These are phyloP conservation scores for Dactylellina leptospora DNA, from an alignment of 2,329 filamentous ascomycete genomes.

Conservation along the genomic window DNA sequence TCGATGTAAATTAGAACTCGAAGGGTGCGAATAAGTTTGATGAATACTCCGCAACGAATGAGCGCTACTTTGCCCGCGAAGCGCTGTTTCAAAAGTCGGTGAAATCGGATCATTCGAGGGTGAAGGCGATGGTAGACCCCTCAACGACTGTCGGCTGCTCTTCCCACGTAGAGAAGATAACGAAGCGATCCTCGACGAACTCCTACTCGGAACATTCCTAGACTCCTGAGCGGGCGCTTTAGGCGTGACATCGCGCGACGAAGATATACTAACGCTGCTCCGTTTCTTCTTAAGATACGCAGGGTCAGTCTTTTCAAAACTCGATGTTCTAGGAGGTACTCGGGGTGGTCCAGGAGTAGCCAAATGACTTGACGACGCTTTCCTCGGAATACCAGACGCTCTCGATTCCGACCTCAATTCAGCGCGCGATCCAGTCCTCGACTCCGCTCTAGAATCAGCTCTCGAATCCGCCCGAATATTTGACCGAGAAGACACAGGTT, in stretches of 20 bases:
- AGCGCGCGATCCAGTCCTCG: neutral
- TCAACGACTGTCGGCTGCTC: slow-evolving; percentile 31
- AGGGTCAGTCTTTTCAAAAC: slow-evolving; percentile 39
- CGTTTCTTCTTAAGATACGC: slow-evolving; percentile 35
- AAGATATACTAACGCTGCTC: slow-evolving; percentile 24
- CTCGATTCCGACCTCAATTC: slow-evolving; percentile 4
- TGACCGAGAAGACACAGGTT: neutral
- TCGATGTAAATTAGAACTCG: neutral
- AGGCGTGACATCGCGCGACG: slow-evolving; percentile 28
- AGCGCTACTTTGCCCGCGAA: slow-evolving; percentile 23
- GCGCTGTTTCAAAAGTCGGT: slow-evolving; percentile 11
- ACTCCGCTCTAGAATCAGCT: slow-evolving; percentile 14
- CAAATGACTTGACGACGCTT: slow-evolving; percentile 33
- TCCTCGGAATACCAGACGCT: slow-evolving; percentile 26
- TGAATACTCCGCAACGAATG: slow-evolving; percentile 18
- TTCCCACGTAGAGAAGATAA: slow-evolving; percentile 23
- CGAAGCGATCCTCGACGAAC: slow-evolving; percentile 37
- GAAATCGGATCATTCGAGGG: slow-evolving; percentile 13
- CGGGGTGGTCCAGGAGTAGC: slow-evolving; percentile 20
- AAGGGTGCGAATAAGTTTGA: slow-evolving; percentile 19
- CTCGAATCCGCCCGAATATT: neutral
- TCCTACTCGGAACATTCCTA: slow-evolving; percentile 40
- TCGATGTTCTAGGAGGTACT: slow-evolving; percentile 30
- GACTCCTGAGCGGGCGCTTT: slow-evolving; percentile 32
- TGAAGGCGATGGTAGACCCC: slow-evolving; percentile 16